Evolutionary conservation across 2,329 filamentous ascomycete species (phyloP).

Genomic region (Stagonosporopsis rhizophila): DNA sequence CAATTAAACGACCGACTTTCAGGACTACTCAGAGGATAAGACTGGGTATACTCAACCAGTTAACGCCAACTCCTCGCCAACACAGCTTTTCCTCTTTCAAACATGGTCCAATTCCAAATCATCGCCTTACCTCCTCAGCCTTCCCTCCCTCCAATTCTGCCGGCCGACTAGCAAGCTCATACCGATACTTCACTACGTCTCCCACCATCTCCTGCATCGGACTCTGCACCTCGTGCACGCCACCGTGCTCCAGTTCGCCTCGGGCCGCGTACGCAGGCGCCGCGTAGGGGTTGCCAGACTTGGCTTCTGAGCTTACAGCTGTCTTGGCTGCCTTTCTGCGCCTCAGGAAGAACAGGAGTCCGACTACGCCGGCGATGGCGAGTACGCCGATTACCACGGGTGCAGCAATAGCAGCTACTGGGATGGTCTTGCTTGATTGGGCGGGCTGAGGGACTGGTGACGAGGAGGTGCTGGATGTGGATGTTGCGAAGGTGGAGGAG

Average conservation of each 20-base stretch:
- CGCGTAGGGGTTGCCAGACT: not conserved
- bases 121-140: not conserved
- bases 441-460: not conserved
- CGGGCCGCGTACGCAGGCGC: not conserved
- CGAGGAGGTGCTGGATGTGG: not conserved
- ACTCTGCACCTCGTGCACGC: not conserved
- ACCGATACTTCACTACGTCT: constrained; percentile 2
- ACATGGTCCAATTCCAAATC: not conserved
- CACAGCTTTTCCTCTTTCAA: not conserved
- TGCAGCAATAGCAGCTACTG: constrained; percentile 16
- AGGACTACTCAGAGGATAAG: no score
- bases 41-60: not conserved
- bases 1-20: not conserved
- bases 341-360: constrained; percentile 10
- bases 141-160: constrained; percentile 6
- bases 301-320: not conserved
- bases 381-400: constrained; percentile 9
- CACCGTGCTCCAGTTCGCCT: not conserved
- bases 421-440: not conserved
- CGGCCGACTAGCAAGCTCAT: not conserved
- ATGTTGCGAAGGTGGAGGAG: not conserved
- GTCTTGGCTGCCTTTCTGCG: not conserved
- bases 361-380: constrained; percentile 4
- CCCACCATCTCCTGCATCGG: constrained; percentile 6
- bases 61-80: not conserved